These are phyloP conservation scores for Psilocybe cyanescens DNA, from an alignment of 768 basidiomycete species.

Conservation along the genomic window DNA sequence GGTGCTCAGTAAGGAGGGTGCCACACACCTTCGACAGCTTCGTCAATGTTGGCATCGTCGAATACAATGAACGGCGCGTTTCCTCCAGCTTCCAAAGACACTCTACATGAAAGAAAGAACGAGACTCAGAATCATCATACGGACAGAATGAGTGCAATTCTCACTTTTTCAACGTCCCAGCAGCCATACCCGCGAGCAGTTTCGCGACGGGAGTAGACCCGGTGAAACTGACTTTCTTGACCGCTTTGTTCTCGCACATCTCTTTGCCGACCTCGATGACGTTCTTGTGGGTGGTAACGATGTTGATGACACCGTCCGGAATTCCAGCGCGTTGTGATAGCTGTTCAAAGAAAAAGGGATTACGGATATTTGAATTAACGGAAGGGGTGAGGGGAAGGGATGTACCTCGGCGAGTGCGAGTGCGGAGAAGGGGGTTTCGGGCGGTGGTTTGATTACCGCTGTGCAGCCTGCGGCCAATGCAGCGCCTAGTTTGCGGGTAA, in stretches of 20 bases:
- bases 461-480: conserved; percentile 98
- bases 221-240: conserved; percentile 93
- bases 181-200: conserved; percentile 69
- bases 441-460: conserved; percentile 90
- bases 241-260: conserved; percentile 85
- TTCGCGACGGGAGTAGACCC: conserved; percentile 86
- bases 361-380: background rate
- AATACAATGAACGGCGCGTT: conserved; percentile 98
- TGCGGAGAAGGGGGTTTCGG: conserved; percentile 93
- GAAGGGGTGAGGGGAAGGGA: conserved; percentile 1
- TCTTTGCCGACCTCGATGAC: conserved; percentile 89
- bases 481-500: conserved; percentile 86
- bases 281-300: conserved; percentile 87
- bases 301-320: conserved; percentile 93
- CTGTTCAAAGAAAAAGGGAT: conserved; percentile 37
- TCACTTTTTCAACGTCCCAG: conserved; percentile 84
- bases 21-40: conserved; percentile 78
- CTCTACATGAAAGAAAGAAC: conserved; percentile 26
- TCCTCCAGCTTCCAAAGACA: conserved; percentile 89
- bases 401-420: conserved; percentile 88
- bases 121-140: background rate
- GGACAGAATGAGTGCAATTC: conserved; percentile 15
- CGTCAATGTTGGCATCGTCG: conserved; percentile 92
- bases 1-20: too few species aligned
- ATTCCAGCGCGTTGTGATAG: conserved; percentile 88